Evolutionary conservation across 176 grass and related monocot species (phyloP), one percentile per base, ranked within the genome.

Genomic region (Dactylis glomerata): DNA sequence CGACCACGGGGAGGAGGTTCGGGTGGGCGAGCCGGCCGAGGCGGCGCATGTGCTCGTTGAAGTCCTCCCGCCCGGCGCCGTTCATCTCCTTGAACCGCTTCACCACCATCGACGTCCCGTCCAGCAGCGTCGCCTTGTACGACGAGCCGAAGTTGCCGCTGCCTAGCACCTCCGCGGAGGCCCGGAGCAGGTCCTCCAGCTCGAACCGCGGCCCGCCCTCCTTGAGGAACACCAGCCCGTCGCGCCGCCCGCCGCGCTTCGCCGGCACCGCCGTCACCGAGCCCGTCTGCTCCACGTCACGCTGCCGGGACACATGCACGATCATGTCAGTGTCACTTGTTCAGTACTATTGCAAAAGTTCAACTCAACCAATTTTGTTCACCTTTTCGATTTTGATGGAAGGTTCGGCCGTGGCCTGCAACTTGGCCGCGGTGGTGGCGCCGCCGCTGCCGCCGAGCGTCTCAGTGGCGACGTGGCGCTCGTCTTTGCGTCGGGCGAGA

Each of bases 51-150:
- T 99, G 96, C 85, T 99, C 93, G 12, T 88, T 59, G 87, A 99
- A 99, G 67, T 92, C 90, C 46, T 82, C 78, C 33, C 84, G 80
- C 12, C 86, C 86, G 33, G 89, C 89, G 20, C 89, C 88, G 50
- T 92, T 93, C 89, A 94, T 99, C 55, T 91, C 82, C 81, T 81
- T 96, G 71, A 94, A 95, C 64, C 91, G 89, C 93, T 99, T 99
- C 86, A 96, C 96, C 68, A 99, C 93, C 68, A 96, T 80, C 59
- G 82, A 52, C 3, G 71, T 86, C 0, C 91, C 96, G 9, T 87
- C 82, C 2, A 91, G 11, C 27, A 91, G 79, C 2, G 72, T 82
- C 10, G 93, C 93, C 90, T 96, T 99, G 88, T 99, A 99, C 7
- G 96, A 96, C 19, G 93, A 88, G 28, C 96, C 93, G 44, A 99